phyloP scores from a whole-genome alignment of 345 rosid genomes.

The Mangifera indica region DNA sequence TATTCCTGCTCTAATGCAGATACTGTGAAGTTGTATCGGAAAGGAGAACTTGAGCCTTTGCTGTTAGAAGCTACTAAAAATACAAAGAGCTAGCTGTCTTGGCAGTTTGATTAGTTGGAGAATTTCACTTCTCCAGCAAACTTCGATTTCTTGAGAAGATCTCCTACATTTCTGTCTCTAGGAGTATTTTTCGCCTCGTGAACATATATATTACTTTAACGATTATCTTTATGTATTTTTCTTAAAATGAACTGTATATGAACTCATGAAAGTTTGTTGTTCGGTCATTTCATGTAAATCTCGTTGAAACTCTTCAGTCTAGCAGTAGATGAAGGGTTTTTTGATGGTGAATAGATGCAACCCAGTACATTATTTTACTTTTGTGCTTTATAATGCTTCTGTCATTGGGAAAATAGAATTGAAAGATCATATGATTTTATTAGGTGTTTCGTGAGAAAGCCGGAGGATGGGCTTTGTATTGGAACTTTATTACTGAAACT shows the following conservation, averaged over 20 bases:
- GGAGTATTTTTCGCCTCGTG: conserved; percentile 2
- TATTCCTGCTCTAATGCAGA: conserved; percentile 51
- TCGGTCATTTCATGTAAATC: conserved; percentile 1
- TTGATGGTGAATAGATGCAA: background rate
- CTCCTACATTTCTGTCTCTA: background rate
- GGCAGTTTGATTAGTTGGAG: background rate
- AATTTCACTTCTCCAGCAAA: background rate
- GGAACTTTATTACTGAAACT: background rate
- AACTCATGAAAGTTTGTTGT: background rate
- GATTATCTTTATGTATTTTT: background rate
- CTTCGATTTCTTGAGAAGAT: conserved; percentile 15
- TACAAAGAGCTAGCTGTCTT: conserved; percentile 20
- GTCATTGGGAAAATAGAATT: too few species aligned
- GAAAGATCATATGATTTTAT: too few species aligned
- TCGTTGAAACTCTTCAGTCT: conserved; percentile 5
- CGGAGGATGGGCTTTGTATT: background rate
- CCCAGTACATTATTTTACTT: background rate
- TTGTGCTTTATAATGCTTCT: too few species aligned
- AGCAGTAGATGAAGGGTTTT: background rate
- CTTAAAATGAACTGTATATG: conserved; percentile 12
- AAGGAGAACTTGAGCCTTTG: conserved; percentile 68
- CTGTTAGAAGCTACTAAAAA: conserved; percentile 54
- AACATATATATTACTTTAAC: conserved; percentile 1
- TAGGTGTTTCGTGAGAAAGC: background rate
- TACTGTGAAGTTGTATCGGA: conserved; percentile 67